Evolutionary conservation across 768 basidiomycete genomes (phyloP), one percentile per base, ranked within the genome.

Genomic region (Tremella mesenterica): DNA sequence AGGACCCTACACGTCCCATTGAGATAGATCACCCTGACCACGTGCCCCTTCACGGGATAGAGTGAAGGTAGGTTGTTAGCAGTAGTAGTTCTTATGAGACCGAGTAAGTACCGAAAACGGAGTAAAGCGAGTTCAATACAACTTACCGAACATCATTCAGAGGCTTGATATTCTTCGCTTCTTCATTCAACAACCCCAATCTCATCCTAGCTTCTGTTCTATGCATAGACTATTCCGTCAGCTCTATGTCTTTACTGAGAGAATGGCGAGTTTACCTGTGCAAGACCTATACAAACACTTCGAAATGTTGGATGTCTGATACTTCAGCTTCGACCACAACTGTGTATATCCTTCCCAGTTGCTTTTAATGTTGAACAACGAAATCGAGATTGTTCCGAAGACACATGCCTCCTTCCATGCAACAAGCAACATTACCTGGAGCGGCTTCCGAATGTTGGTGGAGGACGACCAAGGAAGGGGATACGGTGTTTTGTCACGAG

Each of bases 101-200:
- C 1, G 44, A 12, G 13, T 29, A n/a, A 9, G 46, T 20, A 29
- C 34, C 20, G 53, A 14, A 28, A n/a, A n/a, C 7, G 25, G 16
- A 25, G n/a, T 9, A 12, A 4, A 28, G 9, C 28, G 46, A 30
- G 25, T 25, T 13, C 18, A 3, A 36, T 14, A 7, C 8, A 9
- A 59, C 69, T 46, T 46, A 69, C 71, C 67, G 64, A 2, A 67
- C 65, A 48, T 73, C 72, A 44, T 73, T 73, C 36, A 73, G 39
- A 16, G 72, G 72, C 47, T 71, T 71, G 48, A 73, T 60, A 34
- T 67, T 65, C 44, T 63, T 61, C n/a, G 60, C 56, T 33, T 64
- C 61, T n/a, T 57, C 63, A 46, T 71, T 71, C n/a, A 70, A 47
- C 20, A 71, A 34, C 1, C 69, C 67, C 53, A 67, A 58, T 2